Conservation (phyloP, 73 alveolate genomes). For the Paramecium tetraurelia region DNA sequence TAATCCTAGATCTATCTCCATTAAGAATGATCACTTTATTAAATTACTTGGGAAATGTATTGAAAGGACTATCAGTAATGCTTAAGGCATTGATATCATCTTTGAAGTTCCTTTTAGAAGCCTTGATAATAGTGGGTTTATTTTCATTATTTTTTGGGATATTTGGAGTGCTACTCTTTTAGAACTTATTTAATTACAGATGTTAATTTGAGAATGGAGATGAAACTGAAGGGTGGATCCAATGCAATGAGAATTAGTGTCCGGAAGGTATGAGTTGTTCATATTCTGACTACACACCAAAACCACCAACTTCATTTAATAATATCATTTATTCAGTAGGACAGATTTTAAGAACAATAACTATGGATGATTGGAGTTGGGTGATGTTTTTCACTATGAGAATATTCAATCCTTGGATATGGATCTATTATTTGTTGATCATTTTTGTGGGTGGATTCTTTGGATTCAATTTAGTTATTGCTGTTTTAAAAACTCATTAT, state of each 20-base stretch:
- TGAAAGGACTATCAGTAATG: background rate
- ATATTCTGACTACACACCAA: background rate
- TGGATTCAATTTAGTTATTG: constrained; percentile 23
- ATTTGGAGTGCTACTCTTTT: background rate
- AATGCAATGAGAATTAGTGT: background rate
- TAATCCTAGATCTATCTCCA: background rate
- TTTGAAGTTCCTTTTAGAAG: background rate
- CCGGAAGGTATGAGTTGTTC: background rate
- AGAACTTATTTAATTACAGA: background rate
- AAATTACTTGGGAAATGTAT: background rate
- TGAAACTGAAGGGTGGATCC: background rate
- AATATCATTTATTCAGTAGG: background rate
- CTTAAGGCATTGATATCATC: background rate
- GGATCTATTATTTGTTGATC: background rate
- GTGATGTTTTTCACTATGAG: background rate
- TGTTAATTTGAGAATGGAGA: background rate
- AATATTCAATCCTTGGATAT: background rate
- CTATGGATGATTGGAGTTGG: constrained; percentile 12
- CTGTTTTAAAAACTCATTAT: constrained; percentile 29
- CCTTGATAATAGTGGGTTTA: background rate
- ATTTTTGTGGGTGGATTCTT: constrained; percentile 5
- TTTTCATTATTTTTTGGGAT: background rate
- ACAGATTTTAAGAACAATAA: background rate
- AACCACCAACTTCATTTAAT: background rate
- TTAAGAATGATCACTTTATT: background rate